These are phyloP conservation scores for Penicillium concentricum DNA, from an alignment of 2,329 filamentous ascomycete genomes.

Conservation along the genomic window DNA sequence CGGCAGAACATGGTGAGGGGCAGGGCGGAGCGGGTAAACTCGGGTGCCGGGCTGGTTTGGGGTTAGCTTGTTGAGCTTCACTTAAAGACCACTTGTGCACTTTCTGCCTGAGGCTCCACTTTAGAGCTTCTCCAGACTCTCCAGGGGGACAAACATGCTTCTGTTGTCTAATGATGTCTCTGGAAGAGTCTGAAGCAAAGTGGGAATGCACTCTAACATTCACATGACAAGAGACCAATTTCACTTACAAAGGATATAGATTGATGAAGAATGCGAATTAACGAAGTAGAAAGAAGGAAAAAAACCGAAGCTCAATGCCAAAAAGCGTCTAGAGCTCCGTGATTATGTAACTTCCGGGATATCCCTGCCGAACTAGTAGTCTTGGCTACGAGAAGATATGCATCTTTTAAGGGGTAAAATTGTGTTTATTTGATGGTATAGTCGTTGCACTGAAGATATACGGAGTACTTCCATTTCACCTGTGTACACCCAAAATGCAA, in stretches of 20 bases:
- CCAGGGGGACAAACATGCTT: neutral
- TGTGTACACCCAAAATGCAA: neutral
- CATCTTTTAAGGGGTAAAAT: neutral
- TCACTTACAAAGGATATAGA: conserved; percentile 20
- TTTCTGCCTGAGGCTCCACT: conserved; percentile 16
- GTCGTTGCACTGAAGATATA: neutral
- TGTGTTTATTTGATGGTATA: neutral
- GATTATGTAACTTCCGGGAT: conserved; percentile 17
- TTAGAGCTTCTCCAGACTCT: conserved; percentile 9
- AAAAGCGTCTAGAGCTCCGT: conserved; percentile 22
- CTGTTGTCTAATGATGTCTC: neutral
- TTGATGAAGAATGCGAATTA: conserved; percentile 14
- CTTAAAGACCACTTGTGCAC: conserved; percentile 17
- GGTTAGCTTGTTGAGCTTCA: conserved; percentile 25
- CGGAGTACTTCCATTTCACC: neutral
- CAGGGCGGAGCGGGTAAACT: conserved; percentile 30
- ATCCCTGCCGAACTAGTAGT: conserved; percentile 5
- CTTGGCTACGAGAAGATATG: neutral
- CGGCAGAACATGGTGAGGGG: conserved; percentile 46
- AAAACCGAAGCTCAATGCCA: conserved; percentile 23
- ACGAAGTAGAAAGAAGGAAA: conserved; percentile 20
- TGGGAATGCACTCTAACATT: neutral
- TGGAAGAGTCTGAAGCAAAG: neutral
- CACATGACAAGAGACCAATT: neutral
- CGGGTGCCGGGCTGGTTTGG: conserved; percentile 23